Base-by-base conservation (phyloP, 805 yeast species). In the Metschnikowia kofuensis region DNA sequence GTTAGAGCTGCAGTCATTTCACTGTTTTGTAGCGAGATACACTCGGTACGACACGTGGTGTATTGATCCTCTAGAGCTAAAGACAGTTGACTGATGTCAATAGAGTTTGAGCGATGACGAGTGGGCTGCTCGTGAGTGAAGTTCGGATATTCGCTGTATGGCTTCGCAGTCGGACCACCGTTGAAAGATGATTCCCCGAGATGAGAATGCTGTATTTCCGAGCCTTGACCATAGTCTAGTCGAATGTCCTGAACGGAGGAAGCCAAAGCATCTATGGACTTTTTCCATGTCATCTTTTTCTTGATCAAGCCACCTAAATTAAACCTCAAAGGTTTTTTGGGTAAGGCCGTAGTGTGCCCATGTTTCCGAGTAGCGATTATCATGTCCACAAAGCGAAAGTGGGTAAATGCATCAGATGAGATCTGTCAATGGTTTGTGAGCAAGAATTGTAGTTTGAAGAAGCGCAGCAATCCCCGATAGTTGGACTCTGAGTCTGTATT, bases 21-120 rank as follows among this genome's bases (percentile, higher is more conserved):
- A 50, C 70, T 65, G 54, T 66, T 67, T 54, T 58, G 72, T 40
- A 70, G 60, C 16, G 72, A 66, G 28, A 70, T 63, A 44, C 74
- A 69, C 45, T 70, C 74, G 15, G 72, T 55, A 29, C 65, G 64
- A 61, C 65, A 68, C 6, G 68, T 59, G 26, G 62, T 57, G 58
- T 65, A 66, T 15, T 28, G 46, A 14, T 52, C 52, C 14, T 40
- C 45, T 12, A 40, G 42, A 2, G 27, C 15, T 12, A 40, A 11
- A 30, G 27, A 15, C n/a, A 14, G 2, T 6, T 34, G 40, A 14
- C 50, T 38, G 13, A 39, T 15, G 10, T 43, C 41, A 7, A 48
- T 35, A 15, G 47, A 43, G 41, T 36, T 40, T 11, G 46, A 42
- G 10, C 32, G 50, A 16, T 30, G 41, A 27, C 50, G 45, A 13